Conservation (phyloP, 2,329 filamentous ascomycete genomes). For the Epichloe glyceriae region DNA sequence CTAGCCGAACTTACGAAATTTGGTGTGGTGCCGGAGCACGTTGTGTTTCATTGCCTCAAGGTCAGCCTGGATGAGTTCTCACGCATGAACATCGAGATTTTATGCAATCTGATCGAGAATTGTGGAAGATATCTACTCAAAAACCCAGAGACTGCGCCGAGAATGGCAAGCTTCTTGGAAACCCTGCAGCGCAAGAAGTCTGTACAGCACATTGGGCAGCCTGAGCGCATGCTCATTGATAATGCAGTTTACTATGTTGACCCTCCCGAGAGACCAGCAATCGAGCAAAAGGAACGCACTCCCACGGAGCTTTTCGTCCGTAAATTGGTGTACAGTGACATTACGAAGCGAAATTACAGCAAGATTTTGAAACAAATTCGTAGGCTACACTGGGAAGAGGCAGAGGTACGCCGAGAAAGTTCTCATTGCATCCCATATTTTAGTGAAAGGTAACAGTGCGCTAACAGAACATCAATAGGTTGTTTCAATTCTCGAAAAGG, state of each 20-base stretch:
- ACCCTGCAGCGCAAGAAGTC: slow-evolving; percentile 92
- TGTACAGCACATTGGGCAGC: slow-evolving; percentile 86
- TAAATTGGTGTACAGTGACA: slow-evolving; percentile 83
- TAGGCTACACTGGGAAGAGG: slow-evolving; percentile 94
- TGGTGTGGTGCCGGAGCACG: slow-evolving; percentile 92
- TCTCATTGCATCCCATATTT: neutral
- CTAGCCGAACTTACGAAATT: slow-evolving; percentile 96
- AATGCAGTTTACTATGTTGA: slow-evolving; percentile 98
- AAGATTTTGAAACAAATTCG: slow-evolving; percentile 90
- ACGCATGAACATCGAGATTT: slow-evolving; percentile 97
- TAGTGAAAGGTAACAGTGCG: neutral
- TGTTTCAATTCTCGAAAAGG: slow-evolving; percentile 67
- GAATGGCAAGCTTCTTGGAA: slow-evolving; percentile 89
- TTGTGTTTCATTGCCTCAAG: slow-evolving; percentile 97
- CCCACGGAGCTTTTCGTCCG: slow-evolving; percentile 87
- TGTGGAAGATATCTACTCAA: slow-evolving; percentile 89
- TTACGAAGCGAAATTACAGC: slow-evolving; percentile 88
- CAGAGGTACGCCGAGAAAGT: slow-evolving; percentile 44
- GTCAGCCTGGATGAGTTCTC: slow-evolving; percentile 97
- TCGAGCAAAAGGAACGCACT: slow-evolving; percentile 91
- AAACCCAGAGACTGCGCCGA: slow-evolving; percentile 81
- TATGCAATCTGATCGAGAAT: slow-evolving; percentile 90
- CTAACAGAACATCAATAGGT: slow-evolving; percentile 31
- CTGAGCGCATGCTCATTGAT: slow-evolving; percentile 95
- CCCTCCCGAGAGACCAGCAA: slow-evolving; percentile 82